Evolutionary conservation across 352 stramenopile genomes (phyloP).

Genomic region (Discostella stelligera): DNA sequence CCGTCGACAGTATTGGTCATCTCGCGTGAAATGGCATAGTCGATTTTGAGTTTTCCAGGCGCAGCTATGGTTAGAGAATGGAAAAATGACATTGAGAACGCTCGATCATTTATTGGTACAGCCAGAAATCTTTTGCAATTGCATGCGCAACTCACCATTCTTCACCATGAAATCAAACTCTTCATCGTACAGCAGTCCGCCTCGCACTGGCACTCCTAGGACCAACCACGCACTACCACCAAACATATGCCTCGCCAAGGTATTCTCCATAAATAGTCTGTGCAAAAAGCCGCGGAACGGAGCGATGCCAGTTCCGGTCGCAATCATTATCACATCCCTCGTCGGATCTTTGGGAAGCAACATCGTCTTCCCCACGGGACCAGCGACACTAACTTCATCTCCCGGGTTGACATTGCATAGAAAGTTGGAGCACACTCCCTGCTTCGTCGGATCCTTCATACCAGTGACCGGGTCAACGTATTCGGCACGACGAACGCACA

Average conservation of each 20-base stretch:
- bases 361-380: conserved; percentile 87
- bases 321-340: conserved; percentile 89
- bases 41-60: conserved; percentile 70
- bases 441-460: conserved; percentile 86
- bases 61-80: conserved; percentile 8
- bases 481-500: conserved; percentile 87
- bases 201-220: conserved; percentile 85
- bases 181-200: conserved; percentile 83
- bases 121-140: neutral
- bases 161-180: conserved; percentile 79
- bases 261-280: conserved; percentile 87
- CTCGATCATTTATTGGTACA: neutral
- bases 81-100: conserved; percentile 2
- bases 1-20: conserved; percentile 80
- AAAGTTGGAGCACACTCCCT: conserved; percentile 89
- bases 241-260: conserved; percentile 84
- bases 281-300: conserved; percentile 88
- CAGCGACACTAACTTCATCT: conserved; percentile 84
- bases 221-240: conserved; percentile 88
- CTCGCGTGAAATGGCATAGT: conserved; percentile 86
- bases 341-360: conserved; percentile 86
- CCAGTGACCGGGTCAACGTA: conserved; percentile 86
- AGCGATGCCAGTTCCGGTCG: conserved; percentile 88
- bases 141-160: conserved; percentile 34
- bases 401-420: conserved; percentile 85